Base-by-base conservation (phyloP, 2,329 filamentous ascomycete species). In the Aureobasidium musti region DNA sequence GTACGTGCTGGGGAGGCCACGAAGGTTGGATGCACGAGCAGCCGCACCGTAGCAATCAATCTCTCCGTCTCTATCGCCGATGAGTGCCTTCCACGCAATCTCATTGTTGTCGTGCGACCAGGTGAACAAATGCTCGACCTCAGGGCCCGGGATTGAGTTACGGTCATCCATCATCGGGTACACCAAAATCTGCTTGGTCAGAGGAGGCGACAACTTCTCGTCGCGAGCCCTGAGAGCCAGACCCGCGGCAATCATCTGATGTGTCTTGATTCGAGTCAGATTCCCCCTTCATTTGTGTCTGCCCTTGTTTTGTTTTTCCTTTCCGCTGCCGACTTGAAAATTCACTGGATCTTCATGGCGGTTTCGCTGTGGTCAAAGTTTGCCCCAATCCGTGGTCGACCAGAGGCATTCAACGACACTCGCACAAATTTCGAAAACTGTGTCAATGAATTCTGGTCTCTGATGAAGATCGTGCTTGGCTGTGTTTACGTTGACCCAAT, bases 111-210 rank as follows among this genome's bases (percentile, higher is more conserved):
- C 74, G 5, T 70, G 70, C 1, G 70, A 73, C 79, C 80, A 82
- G 21, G 73, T 73, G 0, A 74, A 72, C 35, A 76, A 73, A 3
- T 71, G 70, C 28, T 75, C 74, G 56, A 78, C 75, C 17, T 77
- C 74, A 17, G 69, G 68, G n/a, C 73, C 72, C 8, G 76, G 75
- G 8, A 67, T 67, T n/a, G 74, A 73, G 49, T 74, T 77, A 54
- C 76, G 72, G 67, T 83, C 79, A 69, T 83, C 81, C 14, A 83
- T 72, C 81, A 83, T 83, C 3, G 80, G 81, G 57, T 79, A 79
- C 53, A 80, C 73, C 13, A 83, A 75, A 52, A 83, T 74, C 72
- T 82, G 77, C 60, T 71, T 73, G 7, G 63, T 60, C 4, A 73
- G 33, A 3, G 67, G 65, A 23, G 70, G 71, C 5, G 49, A 59